phyloP scores from a whole-genome alignment of 108 stramenopile genomes.

The Stephanodiscus minutulus region DNA sequence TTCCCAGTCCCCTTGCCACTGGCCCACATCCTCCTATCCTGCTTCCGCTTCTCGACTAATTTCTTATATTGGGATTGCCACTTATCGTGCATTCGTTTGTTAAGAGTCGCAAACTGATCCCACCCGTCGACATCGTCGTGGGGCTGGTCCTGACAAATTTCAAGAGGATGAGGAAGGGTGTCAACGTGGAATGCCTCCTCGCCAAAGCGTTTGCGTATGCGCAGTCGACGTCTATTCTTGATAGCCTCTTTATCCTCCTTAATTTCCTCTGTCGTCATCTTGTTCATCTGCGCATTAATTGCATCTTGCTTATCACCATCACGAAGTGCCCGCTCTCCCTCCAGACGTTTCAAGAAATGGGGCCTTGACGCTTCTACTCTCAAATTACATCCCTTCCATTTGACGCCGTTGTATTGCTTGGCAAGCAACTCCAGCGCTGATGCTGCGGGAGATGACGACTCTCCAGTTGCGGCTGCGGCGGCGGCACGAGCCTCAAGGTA shows the following conservation, averaged over 20 bases:
- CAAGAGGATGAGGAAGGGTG: conserved; percentile 42
- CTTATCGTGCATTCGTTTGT: conserved; percentile 25
- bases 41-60: conserved; percentile 27
- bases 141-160: neutral
- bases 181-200: conserved; percentile 76
- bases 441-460: neutral
- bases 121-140: conserved; percentile 15
- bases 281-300: neutral
- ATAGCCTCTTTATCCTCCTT: conserved; percentile 13
- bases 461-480: conserved; percentile 16
- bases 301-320: conserved; percentile 8
- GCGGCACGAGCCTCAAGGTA: conserved; percentile 32
- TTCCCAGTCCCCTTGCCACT: conserved; percentile 1
- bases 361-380: conserved; percentile 67
- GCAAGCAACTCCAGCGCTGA: conserved; percentile 61
- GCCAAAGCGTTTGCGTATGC: conserved; percentile 72
- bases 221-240: conserved; percentile 59
- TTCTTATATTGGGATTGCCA: conserved; percentile 21
- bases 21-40: conserved; percentile 26
- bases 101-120: conserved; percentile 23
- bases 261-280: conserved; percentile 14
- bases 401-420: conserved; percentile 79
- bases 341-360: conserved; percentile 74
- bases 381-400: conserved; percentile 85
- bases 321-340: conserved; percentile 51